Evolutionary conservation across 2,329 filamentous ascomycete species (phyloP).

Genomic region (Ophiocordyceps camponoti-rufipedis): DNA sequence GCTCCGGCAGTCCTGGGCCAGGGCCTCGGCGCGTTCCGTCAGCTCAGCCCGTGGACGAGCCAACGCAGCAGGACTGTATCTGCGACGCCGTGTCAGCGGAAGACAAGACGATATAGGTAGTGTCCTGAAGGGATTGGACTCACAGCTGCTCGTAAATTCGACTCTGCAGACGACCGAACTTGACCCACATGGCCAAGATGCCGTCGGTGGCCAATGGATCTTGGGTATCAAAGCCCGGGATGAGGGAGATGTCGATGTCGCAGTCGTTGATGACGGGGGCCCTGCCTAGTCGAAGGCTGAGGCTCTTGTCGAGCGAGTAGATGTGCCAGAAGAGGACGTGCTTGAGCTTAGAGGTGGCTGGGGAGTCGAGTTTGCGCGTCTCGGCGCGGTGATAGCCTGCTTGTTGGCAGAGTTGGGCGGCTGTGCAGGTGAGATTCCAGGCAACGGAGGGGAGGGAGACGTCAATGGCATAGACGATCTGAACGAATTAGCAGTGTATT

Average conservation of each 20-base stretch:
- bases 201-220: conserved; percentile 11
- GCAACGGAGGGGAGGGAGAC: conserved; percentile 42
- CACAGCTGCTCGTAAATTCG: conserved; percentile 35
- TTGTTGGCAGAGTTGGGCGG: conserved; percentile 40
- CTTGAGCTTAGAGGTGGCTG: conserved; percentile 16
- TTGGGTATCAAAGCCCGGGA: conserved; percentile 23
- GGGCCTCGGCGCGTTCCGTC: conserved; percentile 17
- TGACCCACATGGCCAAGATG: conserved; percentile 35
- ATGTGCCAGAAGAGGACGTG: conserved; percentile 28
- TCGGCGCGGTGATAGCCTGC: conserved; percentile 39
- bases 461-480: conserved; percentile 45
- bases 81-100: conserved; percentile 3
- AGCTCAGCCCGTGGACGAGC: conserved; percentile 20
- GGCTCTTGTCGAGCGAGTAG: conserved; percentile 38
- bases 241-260: conserved; percentile 33
- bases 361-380: conserved; percentile 14
- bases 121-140: conserved; percentile 1
- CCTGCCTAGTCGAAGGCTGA: conserved; percentile 40
- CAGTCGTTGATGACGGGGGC: conserved; percentile 39
- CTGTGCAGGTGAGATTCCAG: conserved; percentile 43
- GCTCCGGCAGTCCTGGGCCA: conserved; percentile 19
- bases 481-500: background rate
- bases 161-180: conserved; percentile 36
- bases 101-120: too few species aligned
- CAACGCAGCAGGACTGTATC: conserved; percentile 32